These are phyloP conservation scores for Metschnikowia reukaufii DNA, from an alignment of 805 yeast genomes.

Conservation along the genomic window DNA sequence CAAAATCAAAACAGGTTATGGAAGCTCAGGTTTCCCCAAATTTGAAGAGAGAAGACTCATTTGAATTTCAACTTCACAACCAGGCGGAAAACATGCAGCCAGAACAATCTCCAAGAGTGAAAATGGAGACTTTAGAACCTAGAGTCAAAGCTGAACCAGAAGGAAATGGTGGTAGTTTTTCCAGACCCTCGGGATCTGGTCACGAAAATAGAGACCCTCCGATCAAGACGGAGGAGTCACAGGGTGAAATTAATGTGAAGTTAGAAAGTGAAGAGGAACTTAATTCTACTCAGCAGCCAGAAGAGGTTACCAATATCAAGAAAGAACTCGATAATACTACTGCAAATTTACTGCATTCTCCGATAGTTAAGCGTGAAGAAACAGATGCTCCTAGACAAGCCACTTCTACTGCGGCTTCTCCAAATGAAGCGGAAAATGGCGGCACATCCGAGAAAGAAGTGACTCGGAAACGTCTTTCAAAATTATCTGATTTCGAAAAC, in stretches of 20 bases:
- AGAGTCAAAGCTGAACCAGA: neutral
- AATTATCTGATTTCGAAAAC: neutral
- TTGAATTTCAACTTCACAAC: neutral
- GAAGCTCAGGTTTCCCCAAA: neutral
- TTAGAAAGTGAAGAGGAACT: neutral
- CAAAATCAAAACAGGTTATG: too few species aligned
- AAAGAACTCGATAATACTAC: too few species aligned
- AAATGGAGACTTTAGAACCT: neutral
- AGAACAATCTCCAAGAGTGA: neutral
- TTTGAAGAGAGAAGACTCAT: neutral
- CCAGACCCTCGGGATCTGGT: neutral
- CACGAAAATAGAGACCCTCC: neutral
- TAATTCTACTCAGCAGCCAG: neutral
- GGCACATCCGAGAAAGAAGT: neutral
- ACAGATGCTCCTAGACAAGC: too few species aligned
- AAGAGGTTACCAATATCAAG: neutral
- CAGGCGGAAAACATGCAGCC: neutral
- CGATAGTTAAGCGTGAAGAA: neutral
- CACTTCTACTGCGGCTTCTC: too few species aligned
- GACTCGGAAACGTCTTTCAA: neutral
- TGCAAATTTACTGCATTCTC: neutral
- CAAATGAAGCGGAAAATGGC: neutral
- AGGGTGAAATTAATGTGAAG: neutral
- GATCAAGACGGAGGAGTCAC: neutral
- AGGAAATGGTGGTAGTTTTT: too few species aligned